Evolutionary conservation across 2,329 filamentous ascomycete species (phyloP), one percentile per base, ranked within the genome.

Genomic region (Exophiala dermatitidis): DNA sequence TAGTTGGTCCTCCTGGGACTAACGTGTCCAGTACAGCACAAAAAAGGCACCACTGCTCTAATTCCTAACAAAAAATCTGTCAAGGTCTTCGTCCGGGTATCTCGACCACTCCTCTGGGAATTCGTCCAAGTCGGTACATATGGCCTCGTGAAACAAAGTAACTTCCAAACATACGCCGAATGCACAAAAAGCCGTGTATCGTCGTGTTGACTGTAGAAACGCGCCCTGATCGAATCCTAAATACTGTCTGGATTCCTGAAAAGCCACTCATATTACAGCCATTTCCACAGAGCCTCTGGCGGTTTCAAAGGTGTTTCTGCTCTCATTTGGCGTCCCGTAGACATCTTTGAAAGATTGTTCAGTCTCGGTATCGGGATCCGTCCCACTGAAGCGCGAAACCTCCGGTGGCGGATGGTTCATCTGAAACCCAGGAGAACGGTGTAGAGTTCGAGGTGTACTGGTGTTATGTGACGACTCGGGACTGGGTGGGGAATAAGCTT

Each of bases 341-440:
- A 59, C 58, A 33, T 61, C 62, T 46, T 56, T 38, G 45, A 51
- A 62, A 9, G 50, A 53, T 36, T 56, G 57, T 1, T 57, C 58
- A 5, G 36, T 41, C 12, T 62, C 61, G 4, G 60, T 53, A 36
- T 63, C 61, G 19, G 53, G 36, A 19, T 61, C 61, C 31, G 54
- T 60, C 37, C 54, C 54, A 45, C 60, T 63, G 46, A 63, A 63
- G 28, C 61, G 52, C 31, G 61, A 61, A 2, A 60, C 57, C 48
- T 60, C 62, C 3, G 48, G 31, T 12, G 41, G 36, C n/a, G 58
- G 40, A 42, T 50, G 44, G 42, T 44, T 47, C 30, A 58, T 10
- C 40, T 58, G 48, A 38, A 60, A 57, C 48, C 52, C 44, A 28
- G 49, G 52, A 32, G 59, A 49, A 19, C 58, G 48, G 46, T 60